Evolutionary conservation across 2,329 filamentous ascomycete genomes (phyloP), one percentile per base, ranked within the genome.

Genomic region (Emmonsia crescens): DNA sequence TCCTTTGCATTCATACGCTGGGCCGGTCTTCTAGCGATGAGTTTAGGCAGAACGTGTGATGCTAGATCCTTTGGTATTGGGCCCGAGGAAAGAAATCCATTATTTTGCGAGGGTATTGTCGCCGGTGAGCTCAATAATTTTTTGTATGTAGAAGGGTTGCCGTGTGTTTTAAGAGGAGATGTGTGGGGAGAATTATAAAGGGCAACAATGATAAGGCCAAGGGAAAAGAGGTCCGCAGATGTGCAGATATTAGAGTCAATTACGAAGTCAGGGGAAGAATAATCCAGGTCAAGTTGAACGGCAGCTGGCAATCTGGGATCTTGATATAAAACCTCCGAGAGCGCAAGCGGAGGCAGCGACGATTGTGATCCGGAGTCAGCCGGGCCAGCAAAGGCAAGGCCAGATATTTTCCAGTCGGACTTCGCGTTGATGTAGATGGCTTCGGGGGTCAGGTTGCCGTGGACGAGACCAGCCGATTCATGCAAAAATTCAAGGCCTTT

Each of bases 391-490:
- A 96, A 99, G 0, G 89, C 85, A 46, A 99, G 82, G n/a, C 93
- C 94, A 68, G 91, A 93, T 64, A 99, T 89, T 74, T 99, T 99
- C 94, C 94, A 99, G 75, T 99, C 94, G 56, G 90, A 96, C 84
- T 99, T 99, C 48, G 89, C 85, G 76, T 99, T 99, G 74, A 99
- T 85, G 66, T 96, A 88, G 66, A 99, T 86, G 21, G 92, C 89
- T 66, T 97, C 93, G 0, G 94, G 94, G 0, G 92, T 97, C 65
- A 99, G 75, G 72, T 99, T 99, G 56, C 89, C 91, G 75, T 99
- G 94, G 0, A 97, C 90, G 57, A 99, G 81, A 0, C 91, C 91
- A 10, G 93, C 93, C 72, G 93, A 96, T 72, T 97, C 93, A 72
- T 97, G 93, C 63, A 97, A 77, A 72, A 97, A 97, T 75, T 97